Evolutionary conservation across 495 filamentous ascomycete species (phyloP), one percentile per base, ranked within the genome.

Genomic region (Penicillium egyptiacum): DNA sequence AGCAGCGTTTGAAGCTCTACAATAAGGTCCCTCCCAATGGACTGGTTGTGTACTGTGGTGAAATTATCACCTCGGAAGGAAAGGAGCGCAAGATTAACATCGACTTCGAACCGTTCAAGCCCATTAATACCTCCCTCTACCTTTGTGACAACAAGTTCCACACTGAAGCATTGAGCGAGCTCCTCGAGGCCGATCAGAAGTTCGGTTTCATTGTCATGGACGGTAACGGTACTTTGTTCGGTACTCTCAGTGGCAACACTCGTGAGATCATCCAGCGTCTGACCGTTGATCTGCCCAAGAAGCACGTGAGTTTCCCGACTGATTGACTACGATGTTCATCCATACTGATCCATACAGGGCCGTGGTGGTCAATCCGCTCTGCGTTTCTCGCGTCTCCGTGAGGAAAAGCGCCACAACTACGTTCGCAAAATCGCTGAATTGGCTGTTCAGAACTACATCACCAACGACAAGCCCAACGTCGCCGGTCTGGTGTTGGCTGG

Each of bases 171-270:
- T 79, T 98, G 58, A 92, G 90, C 55, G 94, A 98, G 79, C 83
- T 98, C 56, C 85, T 98, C 45, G 94, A 98, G 75, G 96, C 92
- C 5, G 94, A 98, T 73, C 92, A 96, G 79, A 96, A 96, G 76
- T 98, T 98, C 67, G 94, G 94, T 35, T 98, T 98, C 73, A 98
- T 98, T 68, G 85, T 98, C 75, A 98, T 98, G 95, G 94, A 98
- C 68, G 94, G 94, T 77, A 98, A 97, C 74, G 94, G 94, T 57
- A 89, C 94, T 5, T 84, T 98, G 22, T 98, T 98, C 68, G 94
- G 95, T 50, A 98, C 94, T 1, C 80, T 98, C 19, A 95, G 90
- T 66, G 94, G 94, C 51, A 98, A 98, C 72, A 98, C 95, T 28
- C 83, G 94, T 60, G 94, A 98, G 61, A 81, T 98, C n/a, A 80